Evolutionary conservation across 2,329 filamentous ascomycete species (phyloP), one percentile per base, ranked within the genome.

Genomic region (Chalaropsis ovoidea): DNA sequence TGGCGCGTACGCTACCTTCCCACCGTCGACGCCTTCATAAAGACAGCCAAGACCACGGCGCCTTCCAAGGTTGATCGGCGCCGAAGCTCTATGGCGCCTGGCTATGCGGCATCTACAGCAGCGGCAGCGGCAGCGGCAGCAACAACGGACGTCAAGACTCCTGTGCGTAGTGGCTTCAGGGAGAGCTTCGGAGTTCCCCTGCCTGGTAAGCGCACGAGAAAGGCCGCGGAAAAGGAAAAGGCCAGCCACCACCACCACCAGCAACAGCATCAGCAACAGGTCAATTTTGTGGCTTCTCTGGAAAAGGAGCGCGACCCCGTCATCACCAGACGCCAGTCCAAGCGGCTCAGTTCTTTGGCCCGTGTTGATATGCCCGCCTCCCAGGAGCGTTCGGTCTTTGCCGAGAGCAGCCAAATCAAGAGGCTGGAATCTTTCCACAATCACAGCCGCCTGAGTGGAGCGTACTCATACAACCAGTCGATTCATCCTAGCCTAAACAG

Each of bases 341-440:
- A 94, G 54, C 84, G 94, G 62, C 88, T 97, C 31, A 99, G 94
- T 77, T 97, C 93, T 17, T 82, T 96, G 64, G 92, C 92, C 17
- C 82, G 93, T 71, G 88, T 89, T 41, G 93, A 96, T 72, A 78
- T 96, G 22, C 93, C 90, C 0, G 87, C 89, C 10, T 94, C 87
- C 17, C 89, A 93, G 69, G 91, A 95, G 70, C 82, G 89, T 71
- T 81, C 86, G 0, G 82, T 86, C n/a, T 95, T 95, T 72, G 82
- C 86, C 35, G 91, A 96, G 61, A 74, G 76, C 63, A 73, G 73
- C 0, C 79, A 80, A 54, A 75, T 80, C 15, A 84, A 87, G 69
- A 82, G 87, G 67, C 81, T 84, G 6, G 86, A 94, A 64, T 95
- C 92, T 1, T 82, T 94, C 69, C 80, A 83, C 64, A 82, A 10